Evolutionary conservation across 176 grass and related monocot species (phyloP).

Genomic region (Chrysopogon serrulatus): DNA sequence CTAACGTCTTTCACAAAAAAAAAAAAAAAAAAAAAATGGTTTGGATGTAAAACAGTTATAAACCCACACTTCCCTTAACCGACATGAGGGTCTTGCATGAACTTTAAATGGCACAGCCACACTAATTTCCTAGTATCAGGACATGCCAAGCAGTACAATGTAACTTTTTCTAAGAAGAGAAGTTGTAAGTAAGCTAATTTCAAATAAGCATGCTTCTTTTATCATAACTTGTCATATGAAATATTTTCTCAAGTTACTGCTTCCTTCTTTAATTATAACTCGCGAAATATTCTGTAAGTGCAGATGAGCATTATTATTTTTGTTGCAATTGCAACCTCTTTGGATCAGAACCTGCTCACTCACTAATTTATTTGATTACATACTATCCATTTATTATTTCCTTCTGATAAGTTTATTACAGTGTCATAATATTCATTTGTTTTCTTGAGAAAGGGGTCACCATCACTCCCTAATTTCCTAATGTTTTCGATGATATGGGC

Average conservation of each 20-base stretch:
- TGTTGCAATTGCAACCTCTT: background rate
- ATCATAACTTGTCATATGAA: background rate
- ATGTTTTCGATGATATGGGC: background rate
- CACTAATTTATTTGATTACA: background rate
- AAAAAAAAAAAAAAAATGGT: background rate
- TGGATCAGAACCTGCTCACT: background rate
- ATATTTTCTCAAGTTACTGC: background rate
- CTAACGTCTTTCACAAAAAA: background rate
- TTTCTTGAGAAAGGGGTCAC: slow-evolving; percentile 10
- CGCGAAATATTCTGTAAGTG: background rate
- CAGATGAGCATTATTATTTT: background rate
- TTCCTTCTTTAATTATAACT: background rate
- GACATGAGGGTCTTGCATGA: background rate
- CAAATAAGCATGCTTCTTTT: background rate
- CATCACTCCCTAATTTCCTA: background rate
- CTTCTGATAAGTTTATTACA: slow-evolving; percentile 1
- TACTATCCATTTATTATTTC: background rate
- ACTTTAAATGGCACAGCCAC: background rate
- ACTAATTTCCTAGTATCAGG: background rate
- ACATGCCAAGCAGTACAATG: background rate
- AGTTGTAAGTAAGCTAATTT: background rate
- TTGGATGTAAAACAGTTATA: background rate
- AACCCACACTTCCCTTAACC: background rate
- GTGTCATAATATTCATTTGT: background rate
- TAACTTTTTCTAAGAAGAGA: background rate